phyloP scores from a whole-genome alignment of 2,329 filamentous ascomycete genomes.

The Aspergillus ochraceoroseus region DNA sequence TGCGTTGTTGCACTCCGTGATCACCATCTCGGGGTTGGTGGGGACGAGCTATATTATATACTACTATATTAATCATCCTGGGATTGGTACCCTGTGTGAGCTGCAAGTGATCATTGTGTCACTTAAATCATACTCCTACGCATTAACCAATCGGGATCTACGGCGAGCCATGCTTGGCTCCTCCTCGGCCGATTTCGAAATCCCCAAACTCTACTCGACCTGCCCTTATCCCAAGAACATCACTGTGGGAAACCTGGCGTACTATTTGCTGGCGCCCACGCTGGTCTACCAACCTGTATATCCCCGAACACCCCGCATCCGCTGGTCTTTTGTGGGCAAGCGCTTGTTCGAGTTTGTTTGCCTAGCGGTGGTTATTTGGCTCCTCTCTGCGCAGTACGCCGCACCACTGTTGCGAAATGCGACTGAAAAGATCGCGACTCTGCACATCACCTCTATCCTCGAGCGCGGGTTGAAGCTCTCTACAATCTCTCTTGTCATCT shows the following conservation, averaged over 20 bases:
- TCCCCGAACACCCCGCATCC: constrained; percentile 72
- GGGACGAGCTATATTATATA: constrained; percentile 84
- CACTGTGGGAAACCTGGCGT: constrained; percentile 77
- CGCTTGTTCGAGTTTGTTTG: constrained; percentile 71
- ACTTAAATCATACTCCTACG: constrained; percentile 93
- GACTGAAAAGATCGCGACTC: constrained; percentile 73
- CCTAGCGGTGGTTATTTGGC: constrained; percentile 87
- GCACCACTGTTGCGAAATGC: constrained; percentile 85
- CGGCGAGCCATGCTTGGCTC: constrained; percentile 85
- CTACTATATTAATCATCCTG: constrained; percentile 83
- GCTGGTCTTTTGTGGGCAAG: constrained; percentile 85
- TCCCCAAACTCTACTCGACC: constrained; percentile 74
- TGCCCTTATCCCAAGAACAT: constrained; percentile 92
- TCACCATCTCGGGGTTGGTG: constrained; percentile 73
- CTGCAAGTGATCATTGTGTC: constrained; percentile 91
- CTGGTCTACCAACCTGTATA: constrained; percentile 96
- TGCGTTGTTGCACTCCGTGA: constrained; percentile 73
- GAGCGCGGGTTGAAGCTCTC: constrained; percentile 92
- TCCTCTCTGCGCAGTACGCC: constrained; percentile 89
- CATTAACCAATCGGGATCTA: constrained; percentile 91
- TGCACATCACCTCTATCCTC: constrained; percentile 74
- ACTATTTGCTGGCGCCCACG: constrained; percentile 98
- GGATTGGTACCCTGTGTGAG: constrained; percentile 87
- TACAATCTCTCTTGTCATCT: constrained; percentile 91
- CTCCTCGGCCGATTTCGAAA: constrained; percentile 59